Evolutionary conservation across 2,329 filamentous ascomycete species (phyloP).

Genomic region (Trichoderma sp.): DNA sequence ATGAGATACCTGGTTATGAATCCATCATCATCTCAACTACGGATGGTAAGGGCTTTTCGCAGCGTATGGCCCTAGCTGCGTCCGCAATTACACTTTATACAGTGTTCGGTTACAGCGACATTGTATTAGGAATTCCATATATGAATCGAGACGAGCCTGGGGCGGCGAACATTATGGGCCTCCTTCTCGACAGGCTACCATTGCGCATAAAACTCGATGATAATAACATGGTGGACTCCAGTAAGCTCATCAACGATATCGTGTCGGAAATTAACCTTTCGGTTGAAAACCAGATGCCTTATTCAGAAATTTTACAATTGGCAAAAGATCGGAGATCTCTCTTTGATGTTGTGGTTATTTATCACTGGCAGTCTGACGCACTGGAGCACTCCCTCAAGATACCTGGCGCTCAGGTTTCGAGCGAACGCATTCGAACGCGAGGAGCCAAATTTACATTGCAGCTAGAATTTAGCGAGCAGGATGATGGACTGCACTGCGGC

Average conservation of each 20-base stretch:
- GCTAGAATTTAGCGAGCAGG: not conserved
- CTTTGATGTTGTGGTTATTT: not conserved
- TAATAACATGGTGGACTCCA: not conserved
- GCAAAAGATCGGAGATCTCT: not conserved
- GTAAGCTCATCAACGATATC: not conserved
- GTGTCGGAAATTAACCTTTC: not conserved
- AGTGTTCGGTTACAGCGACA: not conserved
- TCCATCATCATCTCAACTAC: not conserved
- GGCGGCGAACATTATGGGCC: not conserved
- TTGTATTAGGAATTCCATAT: not conserved
- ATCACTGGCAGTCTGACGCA: conserved; percentile 2
- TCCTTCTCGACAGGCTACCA: not conserved
- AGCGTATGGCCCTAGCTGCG: not conserved
- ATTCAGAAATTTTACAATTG: not conserved
- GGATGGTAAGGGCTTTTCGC: not conserved
- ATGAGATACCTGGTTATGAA: not conserved
- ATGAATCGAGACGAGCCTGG: conserved; percentile 6
- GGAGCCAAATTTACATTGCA: not conserved
- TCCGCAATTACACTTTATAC: not conserved
- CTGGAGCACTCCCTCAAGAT: not conserved
- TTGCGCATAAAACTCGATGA: not conserved
- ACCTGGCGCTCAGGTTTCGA: not conserved
- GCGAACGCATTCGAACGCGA: not conserved
- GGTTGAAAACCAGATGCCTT: not conserved
- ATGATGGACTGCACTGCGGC: not conserved